Conservation (phyloP, 768 basidiomycete species). For the Chalciporus piperatus region DNA sequence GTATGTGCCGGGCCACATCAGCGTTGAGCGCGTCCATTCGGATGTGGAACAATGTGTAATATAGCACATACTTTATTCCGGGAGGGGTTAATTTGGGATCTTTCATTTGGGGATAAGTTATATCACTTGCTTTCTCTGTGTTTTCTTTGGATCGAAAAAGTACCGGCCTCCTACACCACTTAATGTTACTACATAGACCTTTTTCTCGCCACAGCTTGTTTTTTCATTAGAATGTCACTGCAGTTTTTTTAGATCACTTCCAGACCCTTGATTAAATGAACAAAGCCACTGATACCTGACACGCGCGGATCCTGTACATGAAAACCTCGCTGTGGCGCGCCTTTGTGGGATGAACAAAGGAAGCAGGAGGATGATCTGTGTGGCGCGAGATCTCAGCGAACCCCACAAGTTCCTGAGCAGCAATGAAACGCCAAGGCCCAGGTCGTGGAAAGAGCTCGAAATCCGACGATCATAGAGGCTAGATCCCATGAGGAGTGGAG, state of each 20-base stretch:
- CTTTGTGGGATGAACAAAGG: neutral
- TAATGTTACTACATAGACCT: constrained; percentile 15
- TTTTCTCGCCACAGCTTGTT: constrained; percentile 11
- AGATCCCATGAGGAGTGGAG: constrained; percentile 21
- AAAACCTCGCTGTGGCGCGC: neutral
- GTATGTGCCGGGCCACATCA: constrained; percentile 9
- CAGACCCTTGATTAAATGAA: constrained; percentile 15
- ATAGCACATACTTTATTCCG: constrained; percentile 22
- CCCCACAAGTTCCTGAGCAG: constrained; percentile 10
- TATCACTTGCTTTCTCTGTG: constrained; percentile 14
- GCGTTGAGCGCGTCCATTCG: constrained; percentile 22
- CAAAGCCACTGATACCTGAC: constrained; percentile 6
- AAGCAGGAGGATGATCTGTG: constrained; percentile 6
- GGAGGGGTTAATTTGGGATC: constrained; percentile 21
- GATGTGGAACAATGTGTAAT: constrained; percentile 13
- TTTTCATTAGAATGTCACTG: constrained; percentile 10
- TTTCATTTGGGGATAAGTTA: constrained; percentile 27
- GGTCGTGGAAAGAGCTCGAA: constrained; percentile 12
- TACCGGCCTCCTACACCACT: constrained; percentile 14
- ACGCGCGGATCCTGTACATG: constrained; percentile 4
- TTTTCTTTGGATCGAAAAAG: constrained; percentile 17
- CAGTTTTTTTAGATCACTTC: constrained; percentile 6
- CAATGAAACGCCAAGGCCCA: constrained; percentile 2
- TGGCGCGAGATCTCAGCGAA: constrained; percentile 27
- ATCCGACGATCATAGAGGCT: constrained; percentile 1